These are phyloP conservation scores for Diacronema lutheri DNA, from an alignment of 78 protist genomes.

Conservation along the genomic window DNA sequence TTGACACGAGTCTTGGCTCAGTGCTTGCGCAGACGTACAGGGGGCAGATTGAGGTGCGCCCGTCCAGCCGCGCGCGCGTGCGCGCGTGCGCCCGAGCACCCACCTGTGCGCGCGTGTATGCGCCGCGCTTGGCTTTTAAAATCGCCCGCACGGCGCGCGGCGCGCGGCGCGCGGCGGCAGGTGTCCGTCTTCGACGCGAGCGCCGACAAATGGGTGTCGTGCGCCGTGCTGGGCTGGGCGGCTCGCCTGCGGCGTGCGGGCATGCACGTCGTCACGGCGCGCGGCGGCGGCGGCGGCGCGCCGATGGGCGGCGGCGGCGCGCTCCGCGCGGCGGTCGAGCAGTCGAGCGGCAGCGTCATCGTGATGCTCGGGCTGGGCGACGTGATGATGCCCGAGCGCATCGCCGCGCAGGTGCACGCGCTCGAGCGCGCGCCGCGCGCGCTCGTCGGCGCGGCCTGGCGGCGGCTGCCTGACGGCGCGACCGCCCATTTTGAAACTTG, in stretches of 20 bases:
- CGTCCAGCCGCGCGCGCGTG: no score
- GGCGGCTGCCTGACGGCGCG: slow-evolving; percentile 5
- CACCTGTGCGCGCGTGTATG: no score
- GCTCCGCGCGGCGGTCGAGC: neutral
- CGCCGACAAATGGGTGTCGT: neutral
- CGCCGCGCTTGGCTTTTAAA: no score
- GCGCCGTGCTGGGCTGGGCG: neutral
- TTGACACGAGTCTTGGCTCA: neutral
- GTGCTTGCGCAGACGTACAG: neutral
- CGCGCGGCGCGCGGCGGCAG: no score
- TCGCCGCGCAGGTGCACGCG: neutral
- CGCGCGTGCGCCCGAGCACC: no score
- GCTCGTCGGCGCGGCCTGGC: neutral
- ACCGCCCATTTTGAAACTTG: neutral
- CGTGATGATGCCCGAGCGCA: neutral
- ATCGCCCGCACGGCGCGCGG: no score
- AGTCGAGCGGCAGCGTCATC: neutral
- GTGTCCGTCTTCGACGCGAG: neutral
- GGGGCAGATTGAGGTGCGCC: slow-evolving; percentile 1
- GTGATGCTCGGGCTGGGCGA: neutral
- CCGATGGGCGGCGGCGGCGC: slow-evolving; percentile 2
- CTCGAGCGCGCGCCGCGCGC: neutral
- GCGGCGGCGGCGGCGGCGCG: neutral
- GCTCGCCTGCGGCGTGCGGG: neutral
- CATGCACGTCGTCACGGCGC: neutral